Evolutionary conservation across 768 basidiomycete genomes (phyloP).

Genomic region (Austroboletus festivus): DNA sequence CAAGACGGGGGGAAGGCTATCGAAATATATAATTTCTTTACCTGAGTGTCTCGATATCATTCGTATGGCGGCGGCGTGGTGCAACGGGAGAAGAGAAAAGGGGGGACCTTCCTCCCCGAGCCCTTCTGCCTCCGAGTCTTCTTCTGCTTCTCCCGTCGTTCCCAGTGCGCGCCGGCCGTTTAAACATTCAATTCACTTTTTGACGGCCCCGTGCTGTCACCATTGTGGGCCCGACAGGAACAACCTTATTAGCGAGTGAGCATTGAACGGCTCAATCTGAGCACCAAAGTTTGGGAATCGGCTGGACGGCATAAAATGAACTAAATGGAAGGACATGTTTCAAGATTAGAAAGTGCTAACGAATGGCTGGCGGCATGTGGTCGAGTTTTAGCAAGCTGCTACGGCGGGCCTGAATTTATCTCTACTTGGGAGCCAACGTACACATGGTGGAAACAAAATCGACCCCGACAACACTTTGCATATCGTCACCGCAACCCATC

Average conservation of each 20-base stretch:
- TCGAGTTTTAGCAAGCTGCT: no score
- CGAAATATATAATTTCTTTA: no score
- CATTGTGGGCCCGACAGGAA: background rate
- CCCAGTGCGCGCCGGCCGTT: no score
- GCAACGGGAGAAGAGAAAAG: no score
- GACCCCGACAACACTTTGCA: constrained; percentile 2
- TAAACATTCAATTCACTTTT: no score
- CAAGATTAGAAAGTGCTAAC: background rate
- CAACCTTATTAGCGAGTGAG: background rate
- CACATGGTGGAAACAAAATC: constrained; percentile 6
- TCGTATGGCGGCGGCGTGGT: no score
- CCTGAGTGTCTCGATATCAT: no score
- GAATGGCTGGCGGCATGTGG: no score
- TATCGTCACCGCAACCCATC: constrained; percentile 21
- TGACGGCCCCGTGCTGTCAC: background rate
- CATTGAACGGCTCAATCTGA: no score
- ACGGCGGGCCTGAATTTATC: constrained; percentile 28
- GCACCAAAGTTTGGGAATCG: background rate
- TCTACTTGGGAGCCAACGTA: constrained; percentile 17
- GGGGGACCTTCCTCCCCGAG: background rate
- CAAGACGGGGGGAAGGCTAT: no score
- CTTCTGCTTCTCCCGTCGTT: background rate
- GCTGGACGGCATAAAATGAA: background rate
- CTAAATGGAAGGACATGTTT: background rate
- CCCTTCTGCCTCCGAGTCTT: background rate